Evolutionary conservation across 2,329 filamentous ascomycete genomes (phyloP).

Genomic region (Shiraia sp.): DNA sequence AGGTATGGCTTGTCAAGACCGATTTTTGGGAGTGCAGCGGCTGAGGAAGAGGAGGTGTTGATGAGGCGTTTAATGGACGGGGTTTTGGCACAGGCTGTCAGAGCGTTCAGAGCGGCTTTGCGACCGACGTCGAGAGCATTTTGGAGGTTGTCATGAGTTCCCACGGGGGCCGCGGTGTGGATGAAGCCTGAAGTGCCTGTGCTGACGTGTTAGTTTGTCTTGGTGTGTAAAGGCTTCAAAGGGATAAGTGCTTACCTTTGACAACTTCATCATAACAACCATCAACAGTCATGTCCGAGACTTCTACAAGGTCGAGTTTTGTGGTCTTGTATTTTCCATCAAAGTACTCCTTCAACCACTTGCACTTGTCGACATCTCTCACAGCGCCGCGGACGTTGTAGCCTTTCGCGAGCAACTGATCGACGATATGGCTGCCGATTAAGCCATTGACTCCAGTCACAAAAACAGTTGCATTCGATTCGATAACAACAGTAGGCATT

Average conservation of each 20-base stretch:
- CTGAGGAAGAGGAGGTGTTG: constrained; percentile 49
- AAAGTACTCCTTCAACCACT: constrained; percentile 38
- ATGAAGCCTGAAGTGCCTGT: constrained; percentile 46
- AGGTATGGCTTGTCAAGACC: constrained; percentile 34
- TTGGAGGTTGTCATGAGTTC: constrained; percentile 40
- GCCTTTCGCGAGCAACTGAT: constrained; percentile 34
- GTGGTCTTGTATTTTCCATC: constrained; percentile 21
- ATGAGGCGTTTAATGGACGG: constrained; percentile 50
- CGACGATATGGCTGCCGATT: constrained; percentile 37
- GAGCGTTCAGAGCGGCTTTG: constrained; percentile 42
- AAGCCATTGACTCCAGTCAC: constrained; percentile 44
- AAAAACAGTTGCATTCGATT: constrained; percentile 33
- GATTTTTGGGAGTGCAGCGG: constrained; percentile 39
- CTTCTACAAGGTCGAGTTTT: constrained; percentile 33
- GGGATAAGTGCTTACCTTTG: constrained; percentile 29
- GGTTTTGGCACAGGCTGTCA: constrained; percentile 48
- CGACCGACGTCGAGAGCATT: constrained; percentile 49
- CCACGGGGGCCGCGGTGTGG: constrained; percentile 51
- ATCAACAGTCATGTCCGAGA: constrained; percentile 33
- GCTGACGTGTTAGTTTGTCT: neutral
- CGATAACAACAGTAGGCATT: constrained; percentile 22
- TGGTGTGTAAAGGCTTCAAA: too few species aligned
- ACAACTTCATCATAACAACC: constrained; percentile 31
- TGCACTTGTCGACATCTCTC: constrained; percentile 31
- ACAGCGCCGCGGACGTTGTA: constrained; percentile 44